Conservation (phyloP, 2,329 filamentous ascomycete species). For the Diplodia sapinea region DNA sequence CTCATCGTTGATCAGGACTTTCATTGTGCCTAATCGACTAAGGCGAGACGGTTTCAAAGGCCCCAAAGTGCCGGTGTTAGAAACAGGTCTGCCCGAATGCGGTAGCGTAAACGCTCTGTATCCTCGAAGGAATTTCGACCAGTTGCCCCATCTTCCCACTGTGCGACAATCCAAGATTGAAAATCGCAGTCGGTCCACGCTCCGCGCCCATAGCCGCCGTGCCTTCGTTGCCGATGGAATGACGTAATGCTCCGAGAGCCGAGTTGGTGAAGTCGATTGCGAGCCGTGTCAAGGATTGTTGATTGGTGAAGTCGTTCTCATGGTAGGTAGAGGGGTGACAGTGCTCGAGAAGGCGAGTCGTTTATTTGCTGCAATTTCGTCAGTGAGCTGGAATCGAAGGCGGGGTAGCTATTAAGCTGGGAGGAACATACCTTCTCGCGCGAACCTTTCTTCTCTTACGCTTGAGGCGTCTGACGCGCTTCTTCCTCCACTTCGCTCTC, state of each 20-base stretch:
- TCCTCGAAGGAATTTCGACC: slow-evolving; percentile 31
- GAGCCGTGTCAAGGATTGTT: slow-evolving; percentile 16
- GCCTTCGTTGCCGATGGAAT: slow-evolving; percentile 28
- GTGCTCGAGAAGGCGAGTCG: slow-evolving; percentile 49
- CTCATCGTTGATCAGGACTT: slow-evolving; percentile 25
- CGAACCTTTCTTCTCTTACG: slow-evolving; percentile 99
- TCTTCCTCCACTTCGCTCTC: slow-evolving; percentile 99
- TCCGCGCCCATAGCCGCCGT: slow-evolving; percentile 9
- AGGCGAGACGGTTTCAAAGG: slow-evolving; percentile 29
- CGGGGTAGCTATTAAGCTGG: background rate
- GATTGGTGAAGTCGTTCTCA: slow-evolving; percentile 28
- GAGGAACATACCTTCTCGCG: slow-evolving; percentile 81
- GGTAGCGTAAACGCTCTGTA: slow-evolving; percentile 19
- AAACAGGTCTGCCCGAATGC: slow-evolving; percentile 23
- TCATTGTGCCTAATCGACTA: slow-evolving; percentile 28
- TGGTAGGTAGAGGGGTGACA: slow-evolving; percentile 42
- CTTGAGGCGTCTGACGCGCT: slow-evolving; percentile 98
- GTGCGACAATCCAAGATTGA: slow-evolving; percentile 1
- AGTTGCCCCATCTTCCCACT: slow-evolving; percentile 29
- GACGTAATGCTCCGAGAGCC: slow-evolving; percentile 28
- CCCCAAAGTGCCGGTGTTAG: slow-evolving; percentile 30
- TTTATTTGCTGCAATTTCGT: slow-evolving; percentile 53
- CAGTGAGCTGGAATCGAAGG: slow-evolving; percentile 27
- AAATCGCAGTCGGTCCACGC: background rate
- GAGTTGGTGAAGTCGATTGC: slow-evolving; percentile 17